These are phyloP conservation scores for Meyerozyma carpophila DNA, from an alignment of 1,139 yeast genomes.

Conservation along the genomic window DNA sequence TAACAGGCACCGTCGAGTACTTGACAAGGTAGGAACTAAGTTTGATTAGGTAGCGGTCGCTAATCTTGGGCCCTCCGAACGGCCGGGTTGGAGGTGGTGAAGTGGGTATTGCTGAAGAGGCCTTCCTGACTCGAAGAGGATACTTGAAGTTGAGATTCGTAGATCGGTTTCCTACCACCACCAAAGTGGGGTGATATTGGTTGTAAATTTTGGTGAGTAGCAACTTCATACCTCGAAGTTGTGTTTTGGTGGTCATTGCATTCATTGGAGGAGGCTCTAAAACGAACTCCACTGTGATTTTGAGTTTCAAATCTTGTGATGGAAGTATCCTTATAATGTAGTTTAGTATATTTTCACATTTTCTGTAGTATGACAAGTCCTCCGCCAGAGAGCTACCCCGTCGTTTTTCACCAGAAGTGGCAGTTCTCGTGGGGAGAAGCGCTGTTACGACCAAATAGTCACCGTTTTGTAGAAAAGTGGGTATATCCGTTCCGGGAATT, in stretches of 20 bases:
- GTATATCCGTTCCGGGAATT: slow-evolving; percentile 5
- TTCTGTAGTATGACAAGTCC: slow-evolving; percentile 25
- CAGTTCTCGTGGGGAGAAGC: slow-evolving; percentile 26
- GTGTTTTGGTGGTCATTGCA: neutral
- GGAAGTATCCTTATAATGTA: slow-evolving; percentile 31
- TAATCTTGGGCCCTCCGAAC: neutral
- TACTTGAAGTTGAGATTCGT: slow-evolving; percentile 41
- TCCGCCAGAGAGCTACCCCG: slow-evolving; percentile 12
- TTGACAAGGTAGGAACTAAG: slow-evolving; percentile 36
- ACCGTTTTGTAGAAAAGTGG: slow-evolving; percentile 29
- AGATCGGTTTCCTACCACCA: slow-evolving; percentile 31
- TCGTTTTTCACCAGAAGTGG: slow-evolving; percentile 12
- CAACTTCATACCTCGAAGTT: slow-evolving; percentile 24
- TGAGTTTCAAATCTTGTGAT: slow-evolving; percentile 27
- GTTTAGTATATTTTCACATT: slow-evolving; percentile 35
- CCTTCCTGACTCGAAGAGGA: slow-evolving; percentile 26
- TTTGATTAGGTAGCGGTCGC: slow-evolving; percentile 27
- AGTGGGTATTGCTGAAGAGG: slow-evolving; percentile 1
- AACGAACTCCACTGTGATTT: slow-evolving; percentile 53
- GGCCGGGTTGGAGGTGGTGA: neutral
- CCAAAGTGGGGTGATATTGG: slow-evolving; percentile 39
- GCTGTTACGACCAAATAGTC: slow-evolving; percentile 30
- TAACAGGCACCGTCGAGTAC: slow-evolving; percentile 37
- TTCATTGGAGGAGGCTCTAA: slow-evolving; percentile 8
- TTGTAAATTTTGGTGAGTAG: slow-evolving; percentile 32